These are phyloP conservation scores for Tetrahymena thermophila DNA, from an alignment of 73 alveolate genomes.

Conservation along the genomic window DNA sequence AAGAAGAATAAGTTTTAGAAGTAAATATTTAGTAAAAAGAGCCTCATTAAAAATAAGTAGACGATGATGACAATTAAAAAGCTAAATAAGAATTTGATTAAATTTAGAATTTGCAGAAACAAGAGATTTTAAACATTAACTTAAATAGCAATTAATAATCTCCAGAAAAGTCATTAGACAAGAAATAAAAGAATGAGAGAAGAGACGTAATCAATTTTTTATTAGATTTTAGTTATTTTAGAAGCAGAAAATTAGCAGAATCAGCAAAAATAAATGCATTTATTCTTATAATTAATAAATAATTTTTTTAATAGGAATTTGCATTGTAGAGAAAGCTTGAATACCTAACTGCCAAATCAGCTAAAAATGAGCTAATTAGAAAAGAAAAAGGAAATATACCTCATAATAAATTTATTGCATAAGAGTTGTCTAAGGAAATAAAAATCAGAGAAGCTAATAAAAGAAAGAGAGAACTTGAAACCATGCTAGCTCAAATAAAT, in stretches of 20 bases:
- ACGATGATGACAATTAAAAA: neutral
- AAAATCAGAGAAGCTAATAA: neutral
- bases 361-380: neutral
- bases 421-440: neutral
- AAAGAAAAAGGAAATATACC: neutral
- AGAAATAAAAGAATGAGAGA: neutral
- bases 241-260: too few relatives aligned
- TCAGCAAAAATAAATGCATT: too few relatives aligned
- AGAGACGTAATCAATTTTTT: neutral
- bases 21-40: neutral
- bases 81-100: neutral
- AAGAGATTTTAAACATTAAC: neutral
- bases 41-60: neutral
- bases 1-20: neutral
- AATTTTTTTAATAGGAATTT: neutral
- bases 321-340: neutral
- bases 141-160: neutral
- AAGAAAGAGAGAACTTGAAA: neutral
- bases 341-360: neutral
- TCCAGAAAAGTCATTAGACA: neutral
- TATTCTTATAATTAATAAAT: too few relatives aligned
- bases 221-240: neutral
- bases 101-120: neutral
- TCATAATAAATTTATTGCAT: neutral
- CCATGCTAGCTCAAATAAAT: neutral